Base-by-base conservation (phyloP, 2,329 filamentous ascomycete genomes). In the Magnaporthiopsis rhizophila region DNA sequence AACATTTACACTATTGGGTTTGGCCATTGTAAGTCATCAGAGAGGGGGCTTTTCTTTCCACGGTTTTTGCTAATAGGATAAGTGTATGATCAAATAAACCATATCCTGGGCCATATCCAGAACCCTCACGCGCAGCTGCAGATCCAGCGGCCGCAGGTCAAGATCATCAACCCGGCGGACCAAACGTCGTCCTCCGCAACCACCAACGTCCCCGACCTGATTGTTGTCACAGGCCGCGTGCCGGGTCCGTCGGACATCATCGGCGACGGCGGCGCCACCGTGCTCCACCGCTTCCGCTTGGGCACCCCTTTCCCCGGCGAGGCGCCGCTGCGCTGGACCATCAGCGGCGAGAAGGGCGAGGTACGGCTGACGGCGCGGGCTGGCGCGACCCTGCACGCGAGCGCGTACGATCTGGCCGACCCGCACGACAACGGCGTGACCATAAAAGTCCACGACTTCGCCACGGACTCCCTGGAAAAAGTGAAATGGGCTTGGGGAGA, bases 291-390 rank as follows among this genome's bases (percentile, higher is more conserved):
- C 5, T 77, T 81, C 66, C 78, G 80, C 3, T 77, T 78, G 18
- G 83, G 83, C 0, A 75, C 78, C 21, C 76, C 79, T 0, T 84
- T 85, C 69, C 78, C 78, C 0, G 79, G 75, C 1, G 77, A 80
- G 0, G 75, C 80, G 0, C 75, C 73, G 2, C 69, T 83, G 0
- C 71, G 77, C 0, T 86, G 83, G 80, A 77, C 74, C 8, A 78
- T 87, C 56, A 74, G 79, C 59, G 83, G 84, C 26, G 78, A 81
- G 62, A 79, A 77, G 66, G 82, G 81, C 0, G 81, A 85, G 71
- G 74, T 84, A 4, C 72, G 78, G 18, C 68, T 83, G 0, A 73
- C 71, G 0, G 70, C 74, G 0, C 65, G 66, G 6, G 71, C 68
- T 0, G 74, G 74, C 0, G 67, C 72, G 0, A 36, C 67, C 0